Evolutionary conservation across 495 filamentous ascomycete species (phyloP), one percentile per base, ranked within the genome.

Genomic region (Xylaria curta): DNA sequence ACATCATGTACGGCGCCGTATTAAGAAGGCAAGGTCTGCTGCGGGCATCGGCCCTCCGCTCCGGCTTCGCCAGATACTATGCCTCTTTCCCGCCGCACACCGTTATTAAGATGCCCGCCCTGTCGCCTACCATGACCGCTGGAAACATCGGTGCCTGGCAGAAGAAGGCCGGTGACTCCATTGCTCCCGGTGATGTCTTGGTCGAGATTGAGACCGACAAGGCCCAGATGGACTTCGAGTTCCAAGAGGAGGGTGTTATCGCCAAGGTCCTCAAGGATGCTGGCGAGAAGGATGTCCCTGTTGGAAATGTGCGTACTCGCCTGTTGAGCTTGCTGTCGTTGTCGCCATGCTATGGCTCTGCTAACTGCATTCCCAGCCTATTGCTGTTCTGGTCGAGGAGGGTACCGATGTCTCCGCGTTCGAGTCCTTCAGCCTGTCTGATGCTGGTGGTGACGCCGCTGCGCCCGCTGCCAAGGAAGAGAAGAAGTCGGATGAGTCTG

Each of bases 141-240:
- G 97, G 97, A 75, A 97, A 97, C 84, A 97, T 99, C 83, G 97
- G 97, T 72, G 87, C 92, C 65, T 99, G 97, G 97, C 92, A 98
- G 85, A 98, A 98, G 89, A 94, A 97, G 85, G 86, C 90, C 76
- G 97, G 97, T 80, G 97, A 99, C 81, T 77, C 84, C 66, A 90
- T 99, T 78, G 82, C 89, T 69, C 94, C 97, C 58, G 97, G 97
- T 78, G 97, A 99, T 83, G 95, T 98, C n/a, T 84, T 99, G 70
- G 97, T 98, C 38, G 97, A 99, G 87, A 98, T 99, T 79, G 97
- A 99, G 86, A 99, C 97, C 78, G 97, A 99, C 83, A 99, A 99
- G 87, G 97, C 97, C 53, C 97, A 99, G 83, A 99, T 99, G 97
- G 97, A 99, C 86, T 99, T 99, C 78, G 97, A 99, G 83, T 99